Conservation (phyloP, 768 basidiomycete genomes). For the Pleurotus cornucopiae region DNA sequence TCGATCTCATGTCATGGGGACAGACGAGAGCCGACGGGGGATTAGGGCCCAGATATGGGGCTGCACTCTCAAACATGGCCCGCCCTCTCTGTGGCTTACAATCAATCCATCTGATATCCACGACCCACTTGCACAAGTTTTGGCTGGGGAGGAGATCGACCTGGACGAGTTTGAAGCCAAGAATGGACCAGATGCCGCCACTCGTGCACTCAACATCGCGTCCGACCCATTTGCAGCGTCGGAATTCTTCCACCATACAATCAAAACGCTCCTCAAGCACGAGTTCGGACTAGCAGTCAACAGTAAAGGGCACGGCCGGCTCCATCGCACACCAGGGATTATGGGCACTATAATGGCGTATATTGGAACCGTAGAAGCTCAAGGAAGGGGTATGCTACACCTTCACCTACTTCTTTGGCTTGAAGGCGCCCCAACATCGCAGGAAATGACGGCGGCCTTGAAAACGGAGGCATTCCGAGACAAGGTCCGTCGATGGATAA, state of each 20-base stretch:
- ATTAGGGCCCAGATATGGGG: conserved; percentile 4
- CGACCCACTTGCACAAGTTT: conserved; percentile 30
- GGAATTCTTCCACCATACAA: conserved; percentile 27
- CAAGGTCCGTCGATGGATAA: conserved; percentile 23
- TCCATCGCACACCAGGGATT: conserved; percentile 3
- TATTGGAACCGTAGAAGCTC: conserved; percentile 21
- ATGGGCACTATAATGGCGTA: conserved; percentile 18
- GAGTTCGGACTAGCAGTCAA: conserved; percentile 26
- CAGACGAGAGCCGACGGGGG: neutral
- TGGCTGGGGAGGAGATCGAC: conserved; percentile 32
- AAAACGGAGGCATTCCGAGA: conserved; percentile 22
- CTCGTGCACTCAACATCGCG: conserved; percentile 19
- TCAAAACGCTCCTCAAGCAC: conserved; percentile 20
- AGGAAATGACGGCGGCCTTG: conserved; percentile 15
- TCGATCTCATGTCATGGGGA: conserved; percentile 1
- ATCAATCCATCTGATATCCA: conserved; percentile 27
- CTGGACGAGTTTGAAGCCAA: conserved; percentile 23
- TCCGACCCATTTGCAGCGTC: conserved; percentile 27
- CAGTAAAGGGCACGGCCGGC: conserved; percentile 10
- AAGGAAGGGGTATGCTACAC: conserved; percentile 25
- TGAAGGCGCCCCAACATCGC: conserved; percentile 12
- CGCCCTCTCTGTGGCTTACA: conserved; percentile 29
- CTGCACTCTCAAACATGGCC: conserved; percentile 11
- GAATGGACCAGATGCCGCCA: conserved; percentile 16
- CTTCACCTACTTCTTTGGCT: conserved; percentile 24